Conservation (phyloP, 2,329 filamentous ascomycete genomes). For the Lachnellula hyalina region DNA sequence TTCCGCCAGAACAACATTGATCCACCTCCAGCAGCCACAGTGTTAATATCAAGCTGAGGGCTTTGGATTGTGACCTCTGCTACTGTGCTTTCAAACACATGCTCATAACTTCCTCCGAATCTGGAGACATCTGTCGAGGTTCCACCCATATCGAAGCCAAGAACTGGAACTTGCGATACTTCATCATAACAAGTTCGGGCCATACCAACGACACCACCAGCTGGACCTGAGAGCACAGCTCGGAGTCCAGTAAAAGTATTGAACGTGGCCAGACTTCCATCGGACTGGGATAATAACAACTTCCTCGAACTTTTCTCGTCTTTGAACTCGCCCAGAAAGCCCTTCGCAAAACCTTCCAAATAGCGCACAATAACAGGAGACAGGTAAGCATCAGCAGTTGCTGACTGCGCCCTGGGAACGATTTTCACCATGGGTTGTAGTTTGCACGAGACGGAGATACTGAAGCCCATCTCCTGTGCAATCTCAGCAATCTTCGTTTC, state of each 20-base stretch:
- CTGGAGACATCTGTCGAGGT: constrained; percentile 61
- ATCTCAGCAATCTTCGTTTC: constrained; percentile 56
- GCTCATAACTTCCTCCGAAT: constrained; percentile 60
- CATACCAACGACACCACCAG: constrained; percentile 64
- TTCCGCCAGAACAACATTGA: constrained; percentile 59
- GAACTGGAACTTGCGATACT: constrained; percentile 57
- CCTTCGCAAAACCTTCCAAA: constrained; percentile 61
- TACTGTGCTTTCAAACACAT: constrained; percentile 71
- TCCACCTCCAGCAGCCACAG: constrained; percentile 39
- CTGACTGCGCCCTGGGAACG: constrained; percentile 59
- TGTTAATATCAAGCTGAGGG: constrained; percentile 76
- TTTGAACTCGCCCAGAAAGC: constrained; percentile 58
- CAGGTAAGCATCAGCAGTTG: constrained; percentile 63
- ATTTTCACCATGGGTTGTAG: constrained; percentile 68
- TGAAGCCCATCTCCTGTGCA: constrained; percentile 58
- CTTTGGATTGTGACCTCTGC: constrained; percentile 73
- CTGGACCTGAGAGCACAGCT: constrained; percentile 60
- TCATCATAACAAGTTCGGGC: constrained; percentile 59
- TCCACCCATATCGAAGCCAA: constrained; percentile 60
- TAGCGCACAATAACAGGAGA: constrained; percentile 64
- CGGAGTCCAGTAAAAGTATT: constrained; percentile 55
- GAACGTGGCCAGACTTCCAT: constrained; percentile 39
- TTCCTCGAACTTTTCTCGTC: constrained; percentile 36
- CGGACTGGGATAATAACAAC: constrained; percentile 52
- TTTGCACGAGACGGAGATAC: constrained; percentile 58